Percentiles rank a stretch among this genome's conserved stretches.
Conservation (phyloP, 306 rosid genomes). For the Acacia confusa region DNA sequence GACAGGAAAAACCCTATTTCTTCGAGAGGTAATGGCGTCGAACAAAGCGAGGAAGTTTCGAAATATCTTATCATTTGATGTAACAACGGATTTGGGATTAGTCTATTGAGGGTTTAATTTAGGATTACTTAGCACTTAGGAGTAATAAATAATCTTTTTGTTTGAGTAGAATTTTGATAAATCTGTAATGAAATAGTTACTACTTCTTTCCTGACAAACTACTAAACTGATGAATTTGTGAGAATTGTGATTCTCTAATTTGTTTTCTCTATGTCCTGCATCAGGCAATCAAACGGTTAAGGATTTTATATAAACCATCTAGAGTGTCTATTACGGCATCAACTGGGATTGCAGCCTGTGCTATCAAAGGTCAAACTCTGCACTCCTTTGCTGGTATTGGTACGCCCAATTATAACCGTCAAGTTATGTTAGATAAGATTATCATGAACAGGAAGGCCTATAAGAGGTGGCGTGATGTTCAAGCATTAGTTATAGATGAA, state of each 20-base stretch:
- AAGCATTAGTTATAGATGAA: conserved; percentile 62
- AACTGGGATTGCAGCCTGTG: conserved; percentile 60
- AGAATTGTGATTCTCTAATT: background rate
- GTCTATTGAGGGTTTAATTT: background rate
- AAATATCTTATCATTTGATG: background rate
- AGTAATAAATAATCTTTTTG: background rate
- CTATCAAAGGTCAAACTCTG: conserved; percentile 54
- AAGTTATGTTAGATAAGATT: conserved; percentile 20
- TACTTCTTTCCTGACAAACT: background rate
- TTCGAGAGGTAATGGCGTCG: conserved; percentile 23
- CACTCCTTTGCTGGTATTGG: conserved; percentile 54
- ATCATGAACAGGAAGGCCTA: conserved; percentile 9
- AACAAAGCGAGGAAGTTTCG: background rate
- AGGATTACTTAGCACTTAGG: background rate
- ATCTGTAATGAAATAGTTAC: background rate
- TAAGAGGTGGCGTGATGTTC: conserved; percentile 44
- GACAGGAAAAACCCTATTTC: conserved; percentile 46
- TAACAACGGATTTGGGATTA: background rate
- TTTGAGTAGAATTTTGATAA: background rate
- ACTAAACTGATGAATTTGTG: background rate
- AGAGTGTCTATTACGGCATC: conserved; percentile 52
- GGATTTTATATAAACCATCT: conserved; percentile 34
- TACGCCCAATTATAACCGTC: background rate
- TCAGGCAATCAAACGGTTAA: conserved; percentile 31
- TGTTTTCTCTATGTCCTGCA: background rate